Evolutionary conservation across 805 yeast species (phyloP).

Genomic region (Lipomyces mesembrius): DNA sequence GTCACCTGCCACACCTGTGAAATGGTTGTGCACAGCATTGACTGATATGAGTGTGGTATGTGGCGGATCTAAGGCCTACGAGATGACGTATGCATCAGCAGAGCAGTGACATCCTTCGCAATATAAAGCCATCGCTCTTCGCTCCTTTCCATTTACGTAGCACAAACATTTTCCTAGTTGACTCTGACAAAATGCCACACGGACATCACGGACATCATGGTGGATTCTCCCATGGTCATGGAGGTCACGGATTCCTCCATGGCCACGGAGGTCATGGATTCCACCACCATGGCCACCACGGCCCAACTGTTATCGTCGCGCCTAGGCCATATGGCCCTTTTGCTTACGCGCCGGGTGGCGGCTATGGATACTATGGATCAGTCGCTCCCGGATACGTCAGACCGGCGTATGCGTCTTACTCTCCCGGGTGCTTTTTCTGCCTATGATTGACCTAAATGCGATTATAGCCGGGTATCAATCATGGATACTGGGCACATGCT

Average conservation of each 20-base stretch:
- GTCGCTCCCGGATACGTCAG: conserved; percentile 21
- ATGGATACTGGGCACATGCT: not conserved
- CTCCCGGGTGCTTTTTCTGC: conserved; percentile 30
- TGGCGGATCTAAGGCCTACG: not conserved
- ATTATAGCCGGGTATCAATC: not conserved
- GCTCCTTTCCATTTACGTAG: not conserved
- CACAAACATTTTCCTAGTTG: not conserved
- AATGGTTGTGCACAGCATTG: too few species aligned
- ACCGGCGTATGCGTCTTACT: conserved; percentile 19
- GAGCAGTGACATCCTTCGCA: not conserved
- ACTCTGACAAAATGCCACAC: conserved; percentile 7
- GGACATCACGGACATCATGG: conserved; percentile 25
- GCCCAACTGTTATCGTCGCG: conserved; percentile 34
- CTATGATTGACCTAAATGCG: conserved; percentile 3
- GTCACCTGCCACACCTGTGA: too few species aligned
- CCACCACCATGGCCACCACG: conserved; percentile 7
- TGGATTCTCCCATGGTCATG: conserved; percentile 26
- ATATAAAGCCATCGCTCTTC: not conserved
- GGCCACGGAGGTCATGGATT: conserved; percentile 24
- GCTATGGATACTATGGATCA: conserved; percentile 32
- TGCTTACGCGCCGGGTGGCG: conserved; percentile 27
- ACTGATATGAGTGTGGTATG: too few species aligned
- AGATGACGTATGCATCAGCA: not conserved
- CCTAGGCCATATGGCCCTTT: conserved; percentile 26
- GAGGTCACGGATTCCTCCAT: conserved; percentile 22